These are phyloP conservation scores for Aspergillus sclerotiicarbonarius DNA, from an alignment of 495 filamentous ascomycete species.

Conservation along the genomic window DNA sequence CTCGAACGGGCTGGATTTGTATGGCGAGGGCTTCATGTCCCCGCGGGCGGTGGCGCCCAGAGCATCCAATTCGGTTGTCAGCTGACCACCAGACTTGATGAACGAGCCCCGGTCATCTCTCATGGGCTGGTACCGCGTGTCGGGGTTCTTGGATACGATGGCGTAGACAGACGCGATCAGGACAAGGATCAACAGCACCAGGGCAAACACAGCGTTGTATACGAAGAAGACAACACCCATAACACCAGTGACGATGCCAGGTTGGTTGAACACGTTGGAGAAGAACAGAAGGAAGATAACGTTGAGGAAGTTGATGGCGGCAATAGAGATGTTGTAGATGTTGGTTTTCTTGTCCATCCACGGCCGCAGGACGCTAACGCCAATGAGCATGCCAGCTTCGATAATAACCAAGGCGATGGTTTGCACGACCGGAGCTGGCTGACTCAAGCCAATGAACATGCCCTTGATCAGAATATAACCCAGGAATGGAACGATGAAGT, in stretches of 20 bases:
- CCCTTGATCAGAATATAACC: conserved; percentile 77
- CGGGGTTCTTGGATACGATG: conserved; percentile 90
- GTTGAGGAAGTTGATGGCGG: conserved; percentile 84
- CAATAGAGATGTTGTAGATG: conserved; percentile 91
- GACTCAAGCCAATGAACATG: conserved; percentile 84
- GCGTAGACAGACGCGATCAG: conserved; percentile 79
- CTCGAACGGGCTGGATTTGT: conserved; percentile 68
- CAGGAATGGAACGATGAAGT: conserved; percentile 85
- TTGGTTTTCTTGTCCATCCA: conserved; percentile 99
- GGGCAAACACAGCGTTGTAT: conserved; percentile 79
- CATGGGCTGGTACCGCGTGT: conserved; percentile 96
- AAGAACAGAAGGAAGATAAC: conserved; percentile 80
- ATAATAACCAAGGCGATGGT: conserved; percentile 82
- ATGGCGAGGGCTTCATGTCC: conserved; percentile 67
- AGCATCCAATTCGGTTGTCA: conserved; percentile 89
- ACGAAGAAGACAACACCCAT: conserved; percentile 94
- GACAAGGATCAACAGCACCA: conserved; percentile 82
- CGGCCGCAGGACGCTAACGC: conserved; percentile 73
- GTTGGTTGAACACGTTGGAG: conserved; percentile 76
- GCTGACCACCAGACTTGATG: conserved; percentile 91
- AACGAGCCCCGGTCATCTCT: conserved; percentile 94
- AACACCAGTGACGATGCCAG: conserved; percentile 79
- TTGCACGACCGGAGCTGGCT: conserved; percentile 68
- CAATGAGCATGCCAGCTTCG: conserved; percentile 76
- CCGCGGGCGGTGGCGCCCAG: conserved; percentile 90